Evolutionary conservation across 1,284 basidiomycete genomes (phyloP).

Genomic region (Pseudozyma pruni): DNA sequence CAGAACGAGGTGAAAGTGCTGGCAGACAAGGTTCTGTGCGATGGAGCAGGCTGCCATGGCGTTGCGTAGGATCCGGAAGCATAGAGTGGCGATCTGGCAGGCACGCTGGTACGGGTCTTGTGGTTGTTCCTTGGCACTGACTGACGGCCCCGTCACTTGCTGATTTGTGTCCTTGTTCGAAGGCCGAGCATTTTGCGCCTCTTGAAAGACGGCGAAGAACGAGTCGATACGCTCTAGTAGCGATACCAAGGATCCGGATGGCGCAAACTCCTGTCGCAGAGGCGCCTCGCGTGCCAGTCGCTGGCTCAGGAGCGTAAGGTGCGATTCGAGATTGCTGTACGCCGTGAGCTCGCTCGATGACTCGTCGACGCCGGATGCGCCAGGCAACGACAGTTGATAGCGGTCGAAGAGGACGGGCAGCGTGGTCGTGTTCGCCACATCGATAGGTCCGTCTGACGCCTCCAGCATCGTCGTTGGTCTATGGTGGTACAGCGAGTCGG

Average conservation of each 20-base stretch:
- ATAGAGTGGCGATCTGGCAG: conserved; percentile 12
- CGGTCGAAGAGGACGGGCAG: conserved; percentile 7
- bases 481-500: too few relatives aligned
- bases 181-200: conserved; percentile 5
- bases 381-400: neutral
- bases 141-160: neutral
- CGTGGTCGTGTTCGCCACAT: neutral
- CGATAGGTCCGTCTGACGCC: neutral
- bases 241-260: neutral
- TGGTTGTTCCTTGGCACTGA: neutral
- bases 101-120: conserved; percentile 12
- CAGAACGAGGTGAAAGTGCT: conserved; percentile 8
- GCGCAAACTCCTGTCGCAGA: neutral
- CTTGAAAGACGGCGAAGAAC: conserved; percentile 6
- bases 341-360: conserved; percentile 1
- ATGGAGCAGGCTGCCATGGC: conserved; percentile 23
- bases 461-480: neutral
- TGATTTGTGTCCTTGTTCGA: neutral
- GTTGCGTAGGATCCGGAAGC: conserved; percentile 24
- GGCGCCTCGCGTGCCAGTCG: conserved; percentile 7
- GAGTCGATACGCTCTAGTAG: neutral
- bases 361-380: neutral
- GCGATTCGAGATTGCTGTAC: conserved; percentile 11
- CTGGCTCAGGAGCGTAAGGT: conserved; percentile 10
- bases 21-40: conserved; percentile 17